Base-by-base conservation (phyloP, 2,329 filamentous ascomycete species). In the Claviceps purpurea region DNA sequence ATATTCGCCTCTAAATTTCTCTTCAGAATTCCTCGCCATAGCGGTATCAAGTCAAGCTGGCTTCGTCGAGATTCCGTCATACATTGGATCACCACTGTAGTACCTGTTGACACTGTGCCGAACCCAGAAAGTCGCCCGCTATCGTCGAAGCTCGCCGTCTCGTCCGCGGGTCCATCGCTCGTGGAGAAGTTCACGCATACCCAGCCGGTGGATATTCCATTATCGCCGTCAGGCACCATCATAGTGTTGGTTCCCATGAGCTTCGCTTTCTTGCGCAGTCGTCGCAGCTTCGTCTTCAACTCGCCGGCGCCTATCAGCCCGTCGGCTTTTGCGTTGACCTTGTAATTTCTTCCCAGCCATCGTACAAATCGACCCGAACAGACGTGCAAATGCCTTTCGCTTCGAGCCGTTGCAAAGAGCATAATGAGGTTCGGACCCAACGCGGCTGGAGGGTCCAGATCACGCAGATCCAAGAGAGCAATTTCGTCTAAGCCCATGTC, bases 191-290 rank as follows among this genome's bases (percentile, higher is more conserved):
- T 94, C 55, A 97, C 87, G 67, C 93, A 98, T 20, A 98, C 85
- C 93, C 93, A 98, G 10, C 89, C 90, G 1, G 91, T 96, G 13
- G 85, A 84, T 50, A 95, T 87, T 2, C 90, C 91, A 62, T 96
- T 88, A 59, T 95, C 90, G 1, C 77, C 71, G 47, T 77, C 77
- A 11, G 79, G 79, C 5, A 79, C 73, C 47, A 78, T 75, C n/a
- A 82, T 81, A 0, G 81, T 79, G 2, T 82, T 81, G 54, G 79
- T 85, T 14, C 87, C 89, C 58, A 95, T 72, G 55, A 96, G 73
- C 65, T 88, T 89, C 37, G 89, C 86, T 59, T 85, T 84, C 65
- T 88, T 87, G 7, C 86, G 82, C 65, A 90, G 85, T 43, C 93
- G 77, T 39, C 85, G 76, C 56, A 96, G 69, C 65, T 91, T 95